These are phyloP conservation scores for Kodamaea kaohsiungensis DNA, from an alignment of 805 yeast species.

Conservation along the genomic window DNA sequence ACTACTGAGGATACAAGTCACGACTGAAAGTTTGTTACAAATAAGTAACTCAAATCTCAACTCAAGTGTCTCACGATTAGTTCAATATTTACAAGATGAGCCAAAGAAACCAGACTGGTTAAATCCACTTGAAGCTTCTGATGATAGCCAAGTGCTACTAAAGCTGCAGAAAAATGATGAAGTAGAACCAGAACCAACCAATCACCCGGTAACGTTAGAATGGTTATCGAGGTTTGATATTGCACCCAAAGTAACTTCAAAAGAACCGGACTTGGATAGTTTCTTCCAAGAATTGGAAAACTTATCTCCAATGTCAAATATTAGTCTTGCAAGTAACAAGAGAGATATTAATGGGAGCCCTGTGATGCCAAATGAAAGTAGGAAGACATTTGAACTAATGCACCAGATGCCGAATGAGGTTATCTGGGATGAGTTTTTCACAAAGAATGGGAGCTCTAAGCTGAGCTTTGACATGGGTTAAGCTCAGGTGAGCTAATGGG, in stretches of 20 bases:
- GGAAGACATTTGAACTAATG: slow-evolving; percentile 58
- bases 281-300: slow-evolving; percentile 52
- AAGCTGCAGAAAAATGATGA: not conserved
- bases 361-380: slow-evolving; percentile 44
- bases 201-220: slow-evolving; percentile 19
- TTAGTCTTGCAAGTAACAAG: slow-evolving; percentile 3
- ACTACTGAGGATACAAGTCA: slow-evolving; percentile 5
- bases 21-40: slow-evolving; percentile 9
- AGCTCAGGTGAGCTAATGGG: not conserved
- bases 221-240: slow-evolving; percentile 33
- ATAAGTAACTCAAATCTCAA: slow-evolving; percentile 30
- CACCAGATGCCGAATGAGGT: slow-evolving; percentile 64
- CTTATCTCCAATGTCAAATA: slow-evolving; percentile 18
- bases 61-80: slow-evolving; percentile 39
- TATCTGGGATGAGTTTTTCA: slow-evolving; percentile 69
- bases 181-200: not conserved
- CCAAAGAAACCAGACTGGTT: slow-evolving; percentile 1
- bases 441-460: slow-evolving; percentile 14
- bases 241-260: not conserved
- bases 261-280: slow-evolving; percentile 30
- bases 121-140: slow-evolving; percentile 9
- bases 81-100: slow-evolving; percentile 27
- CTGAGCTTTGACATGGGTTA: slow-evolving; percentile 1
- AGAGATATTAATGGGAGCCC: not conserved
- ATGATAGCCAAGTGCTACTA: not conserved